A percentile compares a stretch with the other conserved stretches of the same genome.
Evolutionary conservation across 495 filamentous ascomycete species (phyloP).

Genomic region (Annulohypoxylon nitens): DNA sequence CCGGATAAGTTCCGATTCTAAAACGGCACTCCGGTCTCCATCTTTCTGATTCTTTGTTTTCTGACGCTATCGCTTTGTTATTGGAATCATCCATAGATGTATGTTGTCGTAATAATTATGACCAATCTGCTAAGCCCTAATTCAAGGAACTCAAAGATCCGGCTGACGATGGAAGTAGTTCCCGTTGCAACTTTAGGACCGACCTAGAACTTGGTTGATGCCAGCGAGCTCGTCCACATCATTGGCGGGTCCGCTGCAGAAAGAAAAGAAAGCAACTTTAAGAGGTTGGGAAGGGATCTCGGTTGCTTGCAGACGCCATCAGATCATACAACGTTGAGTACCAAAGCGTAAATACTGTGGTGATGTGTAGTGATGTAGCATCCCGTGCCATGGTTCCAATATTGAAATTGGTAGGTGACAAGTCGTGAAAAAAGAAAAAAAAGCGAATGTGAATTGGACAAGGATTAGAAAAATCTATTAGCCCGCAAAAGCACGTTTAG

Average conservation of each 20-base stretch:
- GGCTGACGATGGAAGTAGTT: slow-evolving; percentile 28
- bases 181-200: slow-evolving; percentile 31
- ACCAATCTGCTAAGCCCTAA: slow-evolving; percentile 3
- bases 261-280: slow-evolving; percentile 37
- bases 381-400: not conserved
- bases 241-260: slow-evolving; percentile 31
- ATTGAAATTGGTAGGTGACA: not conserved
- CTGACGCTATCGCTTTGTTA: not conserved
- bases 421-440: not conserved
- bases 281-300: slow-evolving; percentile 28
- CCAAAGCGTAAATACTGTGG: not conserved
- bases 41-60: not conserved
- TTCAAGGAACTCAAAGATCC: slow-evolving; percentile 41
- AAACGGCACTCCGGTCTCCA: not conserved
- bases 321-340: slow-evolving; percentile 37
- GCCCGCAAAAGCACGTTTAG: slow-evolving; percentile 5
- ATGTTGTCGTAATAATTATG: slow-evolving; percentile 23
- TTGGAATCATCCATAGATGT: slow-evolving; percentile 9
- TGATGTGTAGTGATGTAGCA: not conserved
- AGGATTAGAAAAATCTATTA: slow-evolving; percentile 27
- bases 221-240: not conserved
- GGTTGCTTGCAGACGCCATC: slow-evolving; percentile 36
- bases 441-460: not conserved
- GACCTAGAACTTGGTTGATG: slow-evolving; percentile 34
- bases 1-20: not conserved